phyloP scores from a whole-genome alignment of 352 stramenopile genomes.

The Pythium plurisporium region DNA sequence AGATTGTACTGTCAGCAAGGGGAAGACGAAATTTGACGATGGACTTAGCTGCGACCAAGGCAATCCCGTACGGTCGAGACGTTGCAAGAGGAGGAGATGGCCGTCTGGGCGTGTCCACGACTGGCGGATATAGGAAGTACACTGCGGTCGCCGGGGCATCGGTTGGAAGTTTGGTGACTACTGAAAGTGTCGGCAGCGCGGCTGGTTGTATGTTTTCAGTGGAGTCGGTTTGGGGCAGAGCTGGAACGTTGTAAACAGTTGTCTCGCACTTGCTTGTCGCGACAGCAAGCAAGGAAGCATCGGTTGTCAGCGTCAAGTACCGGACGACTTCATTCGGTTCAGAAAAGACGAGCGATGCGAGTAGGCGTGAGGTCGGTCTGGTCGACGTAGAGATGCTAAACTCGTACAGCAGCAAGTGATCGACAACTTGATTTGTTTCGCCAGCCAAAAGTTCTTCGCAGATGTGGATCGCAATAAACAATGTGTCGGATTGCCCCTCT shows the following conservation, averaged over 20 bases:
- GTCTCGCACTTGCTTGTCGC: slow-evolving; percentile 9
- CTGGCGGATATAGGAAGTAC: slow-evolving; percentile 16
- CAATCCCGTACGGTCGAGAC: slow-evolving; percentile 7
- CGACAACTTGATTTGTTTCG: background rate
- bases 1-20: background rate
- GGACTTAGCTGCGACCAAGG: background rate
- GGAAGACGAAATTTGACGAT: slow-evolving; percentile 14
- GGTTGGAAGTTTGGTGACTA: background rate
- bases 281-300: slow-evolving; percentile 10
- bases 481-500: background rate
- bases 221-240: background rate
- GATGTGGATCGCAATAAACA: slow-evolving; percentile 5
- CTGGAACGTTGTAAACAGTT: slow-evolving; percentile 9
- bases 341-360: background rate
- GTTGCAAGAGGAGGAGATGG: background rate
- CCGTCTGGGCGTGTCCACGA: background rate
- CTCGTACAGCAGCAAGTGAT: slow-evolving; percentile 12
- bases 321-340: background rate
- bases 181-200: background rate
- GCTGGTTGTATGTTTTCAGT: too few relatives aligned
- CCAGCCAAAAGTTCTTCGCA: background rate
- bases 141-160: background rate
- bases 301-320: slow-evolving; percentile 4
- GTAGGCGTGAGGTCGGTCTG: background rate
- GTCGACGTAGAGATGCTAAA: background rate